Evolutionary conservation across 371 early-diverging fungal genomes (phyloP).

Genomic region (Mortierella sp.): DNA sequence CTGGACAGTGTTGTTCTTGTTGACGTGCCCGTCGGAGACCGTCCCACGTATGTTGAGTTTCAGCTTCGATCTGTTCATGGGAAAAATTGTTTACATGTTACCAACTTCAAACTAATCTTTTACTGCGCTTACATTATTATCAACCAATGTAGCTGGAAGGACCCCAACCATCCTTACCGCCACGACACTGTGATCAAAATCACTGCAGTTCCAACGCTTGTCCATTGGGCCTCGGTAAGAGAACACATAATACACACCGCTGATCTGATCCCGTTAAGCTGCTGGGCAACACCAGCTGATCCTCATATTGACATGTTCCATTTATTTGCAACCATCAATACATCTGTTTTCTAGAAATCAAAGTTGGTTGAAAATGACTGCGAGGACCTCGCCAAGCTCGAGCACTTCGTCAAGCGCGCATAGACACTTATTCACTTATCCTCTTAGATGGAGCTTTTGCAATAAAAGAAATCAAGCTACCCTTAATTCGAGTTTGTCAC

Average conservation of each 20-base stretch:
- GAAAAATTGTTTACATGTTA: background rate
- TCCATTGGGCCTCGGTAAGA: constrained; percentile 65
- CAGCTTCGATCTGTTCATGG: background rate
- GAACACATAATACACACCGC: background rate
- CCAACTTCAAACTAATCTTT: background rate
- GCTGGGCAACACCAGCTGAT: too few relatives aligned
- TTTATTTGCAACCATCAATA: background rate
- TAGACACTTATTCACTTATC: too few relatives aligned
- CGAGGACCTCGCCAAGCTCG: constrained; percentile 58
- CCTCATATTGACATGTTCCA: background rate
- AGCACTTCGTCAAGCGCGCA: constrained; percentile 53
- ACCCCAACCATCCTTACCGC: constrained; percentile 61
- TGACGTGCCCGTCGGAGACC: constrained; percentile 65
- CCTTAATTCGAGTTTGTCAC: too few relatives aligned
- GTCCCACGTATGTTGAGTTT: constrained; percentile 40
- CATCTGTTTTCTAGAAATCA: constrained; percentile 26
- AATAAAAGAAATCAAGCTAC: too few relatives aligned
- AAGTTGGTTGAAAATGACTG: constrained; percentile 63
- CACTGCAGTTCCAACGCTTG: constrained; percentile 66
- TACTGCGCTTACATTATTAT: background rate
- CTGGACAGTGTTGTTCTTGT: constrained; percentile 58
- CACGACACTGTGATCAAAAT: constrained; percentile 55
- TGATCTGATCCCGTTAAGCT: too few relatives aligned
- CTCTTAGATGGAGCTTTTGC: too few relatives aligned
- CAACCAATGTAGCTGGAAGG: constrained; percentile 62